Evolutionary conservation across 352 stramenopile species (phyloP).

Genomic region (Pythium apleroticum): DNA sequence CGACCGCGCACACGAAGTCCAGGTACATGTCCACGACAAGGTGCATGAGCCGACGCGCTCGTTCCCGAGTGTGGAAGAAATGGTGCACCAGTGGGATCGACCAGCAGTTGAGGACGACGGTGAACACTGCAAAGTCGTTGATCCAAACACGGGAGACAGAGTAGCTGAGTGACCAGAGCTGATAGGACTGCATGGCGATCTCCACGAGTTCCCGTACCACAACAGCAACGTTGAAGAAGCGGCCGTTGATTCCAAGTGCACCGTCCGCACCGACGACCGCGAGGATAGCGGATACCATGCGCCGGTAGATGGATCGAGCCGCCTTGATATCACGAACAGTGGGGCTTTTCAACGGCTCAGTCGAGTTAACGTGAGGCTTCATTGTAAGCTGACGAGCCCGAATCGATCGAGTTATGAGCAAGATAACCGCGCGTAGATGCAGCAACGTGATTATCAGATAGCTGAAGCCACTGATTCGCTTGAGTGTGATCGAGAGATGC

Average conservation of each 20-base stretch:
- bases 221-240: conserved; percentile 5
- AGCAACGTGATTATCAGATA: conserved; percentile 6
- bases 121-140: conserved; percentile 19
- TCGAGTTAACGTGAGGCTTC: neutral
- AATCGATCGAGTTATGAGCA: neutral
- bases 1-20: conserved; percentile 15
- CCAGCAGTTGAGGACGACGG: conserved; percentile 15
- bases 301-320: neutral
- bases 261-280: neutral
- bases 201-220: conserved; percentile 13
- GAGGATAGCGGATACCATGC: neutral
- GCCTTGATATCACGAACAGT: neutral
- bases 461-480: conserved; percentile 4
- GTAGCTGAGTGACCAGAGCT: conserved; percentile 12
- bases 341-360: neutral
- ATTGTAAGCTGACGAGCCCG: neutral
- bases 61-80: neutral
- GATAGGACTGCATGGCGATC: conserved; percentile 17
- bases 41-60: conserved; percentile 9
- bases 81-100: conserved; percentile 1
- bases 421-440: neutral
- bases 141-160: conserved; percentile 19
- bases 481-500: neutral
- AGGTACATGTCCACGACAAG: conserved; percentile 17
- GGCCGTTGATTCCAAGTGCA: conserved; percentile 8